Percentiles rank a stretch among this genome's conserved stretches.
These are phyloP conservation scores for Nakazawaea peltata DNA, from an alignment of 805 yeast genomes.

Conservation along the genomic window DNA sequence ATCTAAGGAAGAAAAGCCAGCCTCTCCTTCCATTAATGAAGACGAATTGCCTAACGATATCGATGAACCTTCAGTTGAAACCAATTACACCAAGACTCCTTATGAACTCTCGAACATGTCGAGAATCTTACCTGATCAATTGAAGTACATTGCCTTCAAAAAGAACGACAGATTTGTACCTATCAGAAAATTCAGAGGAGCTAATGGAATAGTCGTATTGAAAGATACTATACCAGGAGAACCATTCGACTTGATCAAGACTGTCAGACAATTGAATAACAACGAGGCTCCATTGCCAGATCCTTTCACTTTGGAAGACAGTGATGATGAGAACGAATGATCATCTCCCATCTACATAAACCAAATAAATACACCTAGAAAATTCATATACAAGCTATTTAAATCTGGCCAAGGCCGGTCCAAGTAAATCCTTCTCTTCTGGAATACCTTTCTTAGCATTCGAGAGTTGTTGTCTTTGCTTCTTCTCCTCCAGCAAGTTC, in stretches of 20 bases:
- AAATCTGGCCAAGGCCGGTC: constrained; percentile 43
- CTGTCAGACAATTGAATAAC: constrained; percentile 71
- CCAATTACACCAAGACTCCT: constrained; percentile 54
- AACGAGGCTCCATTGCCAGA: constrained; percentile 71
- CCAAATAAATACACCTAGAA: background rate
- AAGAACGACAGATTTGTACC: constrained; percentile 77
- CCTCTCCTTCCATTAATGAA: constrained; percentile 4
- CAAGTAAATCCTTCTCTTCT: constrained; percentile 44
- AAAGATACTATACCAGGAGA: constrained; percentile 56
- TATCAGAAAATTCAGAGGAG: constrained; percentile 64
- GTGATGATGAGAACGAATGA: constrained; percentile 33
- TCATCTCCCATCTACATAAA: background rate
- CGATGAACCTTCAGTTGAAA: constrained; percentile 31
- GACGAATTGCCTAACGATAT: constrained; percentile 17
- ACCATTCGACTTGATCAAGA: constrained; percentile 62
- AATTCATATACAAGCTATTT: constrained; percentile 17
- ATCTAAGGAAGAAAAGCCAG: constrained; percentile 8
- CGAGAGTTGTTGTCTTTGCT: constrained; percentile 46
- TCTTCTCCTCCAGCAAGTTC: constrained; percentile 68
- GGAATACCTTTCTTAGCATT: constrained; percentile 37
- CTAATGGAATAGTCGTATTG: constrained; percentile 65
- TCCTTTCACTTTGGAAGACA: constrained; percentile 56
- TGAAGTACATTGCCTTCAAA: constrained; percentile 70
- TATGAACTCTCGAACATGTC: constrained; percentile 72
- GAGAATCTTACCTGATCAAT: constrained; percentile 84